phyloP scores from a whole-genome alignment of 2,329 filamentous ascomycete species.

The Exophiala sp. region DNA sequence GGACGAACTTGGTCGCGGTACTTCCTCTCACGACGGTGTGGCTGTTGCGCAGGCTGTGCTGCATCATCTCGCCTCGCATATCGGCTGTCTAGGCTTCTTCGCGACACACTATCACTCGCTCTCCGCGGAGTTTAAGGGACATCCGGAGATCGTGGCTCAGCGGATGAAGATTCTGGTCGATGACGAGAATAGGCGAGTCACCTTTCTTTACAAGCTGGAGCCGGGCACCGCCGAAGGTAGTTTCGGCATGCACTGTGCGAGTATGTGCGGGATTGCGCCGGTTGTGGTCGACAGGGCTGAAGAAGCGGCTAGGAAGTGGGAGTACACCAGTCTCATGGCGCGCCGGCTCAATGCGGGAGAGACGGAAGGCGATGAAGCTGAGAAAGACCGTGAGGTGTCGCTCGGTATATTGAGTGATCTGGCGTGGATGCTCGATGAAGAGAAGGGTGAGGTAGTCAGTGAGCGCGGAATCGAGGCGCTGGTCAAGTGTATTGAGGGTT shows the following conservation, averaged over 20 bases:
- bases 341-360: conserved; percentile 59
- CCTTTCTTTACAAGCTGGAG: conserved; percentile 92
- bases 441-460: conserved; percentile 44
- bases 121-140: conserved; percentile 81
- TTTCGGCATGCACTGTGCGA: conserved; percentile 98
- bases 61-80: conserved; percentile 91
- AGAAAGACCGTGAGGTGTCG: conserved; percentile 36
- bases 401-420: conserved; percentile 28
- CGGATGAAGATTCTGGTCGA: conserved; percentile 96
- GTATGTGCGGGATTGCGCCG: conserved; percentile 90
- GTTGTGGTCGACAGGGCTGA: conserved; percentile 84
- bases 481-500: conserved; percentile 25
- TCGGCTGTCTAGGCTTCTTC: conserved; percentile 93
- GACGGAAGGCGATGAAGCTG: conserved; percentile 60
- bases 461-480: conserved; percentile 58
- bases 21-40: conserved; percentile 91
- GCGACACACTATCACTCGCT: conserved; percentile 96
- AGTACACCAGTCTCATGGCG: conserved; percentile 86
- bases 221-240: conserved; percentile 91
- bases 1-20: conserved; percentile 92
- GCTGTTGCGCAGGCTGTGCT: conserved; percentile 94
- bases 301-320: conserved; percentile 84
- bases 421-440: conserved; percentile 20
- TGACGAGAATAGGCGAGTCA: conserved; percentile 77
- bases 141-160: conserved; percentile 81